Percentiles rank a stretch among this genome's conserved stretches.
Conservation (phyloP, 768 basidiomycete species). For the Cystobasidium ongulense region DNA sequence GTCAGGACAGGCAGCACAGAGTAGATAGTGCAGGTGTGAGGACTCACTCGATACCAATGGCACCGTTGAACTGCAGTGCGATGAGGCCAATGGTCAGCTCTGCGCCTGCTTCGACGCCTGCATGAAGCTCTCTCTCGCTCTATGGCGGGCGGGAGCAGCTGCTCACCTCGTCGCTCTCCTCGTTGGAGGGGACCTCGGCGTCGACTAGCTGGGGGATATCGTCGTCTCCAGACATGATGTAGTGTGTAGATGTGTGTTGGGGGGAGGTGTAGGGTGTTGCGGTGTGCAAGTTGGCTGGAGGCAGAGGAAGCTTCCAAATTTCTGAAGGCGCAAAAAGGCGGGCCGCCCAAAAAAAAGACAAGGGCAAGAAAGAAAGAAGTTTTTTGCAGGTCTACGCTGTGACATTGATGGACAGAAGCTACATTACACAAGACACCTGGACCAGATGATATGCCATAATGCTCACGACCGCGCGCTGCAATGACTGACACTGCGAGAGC, state of each 20-base stretch:
- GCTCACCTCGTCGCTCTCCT: conserved; percentile 29
- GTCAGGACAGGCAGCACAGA: neutral
- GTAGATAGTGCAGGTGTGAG: too few relatives aligned
- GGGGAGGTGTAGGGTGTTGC: neutral
- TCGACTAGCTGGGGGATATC: conserved; percentile 30
- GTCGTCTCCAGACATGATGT: conserved; percentile 22
- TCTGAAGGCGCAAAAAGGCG: neutral
- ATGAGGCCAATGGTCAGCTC: neutral
- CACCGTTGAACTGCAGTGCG: conserved; percentile 28
- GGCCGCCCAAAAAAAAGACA: too few relatives aligned
- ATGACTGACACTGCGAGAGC: too few relatives aligned
- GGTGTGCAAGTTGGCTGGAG: neutral
- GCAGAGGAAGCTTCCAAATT: neutral
- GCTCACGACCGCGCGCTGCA: too few relatives aligned
- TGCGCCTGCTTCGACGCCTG: neutral
- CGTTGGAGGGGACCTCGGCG: conserved; percentile 20
- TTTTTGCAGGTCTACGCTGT: neutral
- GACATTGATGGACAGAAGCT: neutral
- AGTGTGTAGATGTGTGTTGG: neutral
- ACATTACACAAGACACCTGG: too few relatives aligned
- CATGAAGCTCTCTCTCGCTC: neutral
- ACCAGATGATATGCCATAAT: too few relatives aligned
- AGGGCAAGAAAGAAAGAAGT: neutral
- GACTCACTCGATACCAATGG: conserved; percentile 32
- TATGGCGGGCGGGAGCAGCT: neutral